Base-by-base conservation (phyloP, 805 yeast species). In the Candida koratica region DNA sequence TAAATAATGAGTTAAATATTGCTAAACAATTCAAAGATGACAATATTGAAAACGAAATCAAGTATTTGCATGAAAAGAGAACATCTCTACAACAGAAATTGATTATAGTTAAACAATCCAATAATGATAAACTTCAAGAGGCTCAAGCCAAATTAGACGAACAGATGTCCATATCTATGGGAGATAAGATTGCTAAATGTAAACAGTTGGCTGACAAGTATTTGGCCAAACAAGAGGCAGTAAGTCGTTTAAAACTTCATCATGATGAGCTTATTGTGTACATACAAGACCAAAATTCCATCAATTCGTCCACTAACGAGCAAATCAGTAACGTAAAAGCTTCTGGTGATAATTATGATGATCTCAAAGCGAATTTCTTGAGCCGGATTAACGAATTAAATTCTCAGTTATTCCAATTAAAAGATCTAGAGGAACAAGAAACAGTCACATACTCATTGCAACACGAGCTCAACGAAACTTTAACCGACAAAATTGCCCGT, bases 1-100 rank as follows among this genome's bases (percentile, higher is more conserved):
- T 66, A 24, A 51, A 56, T n/a, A 43, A 56, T 16, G 66, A 63
- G 35, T 42, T 69, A 4, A 46, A 53, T 12, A 38, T 45, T 3
- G 63, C 65, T 0, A 42, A 47, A 19, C 33, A 34, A 14, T 55
- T 43, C 30, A 43, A 49, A 11, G 61, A 58, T 41, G 53, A 52
- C 5, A 47, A 45, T 4, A 14, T 48, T 4, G 12, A 36, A 14
- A 27, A 8, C 29, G 39, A 27, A 25, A 34, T 13, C 28, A 39
- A 12, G 48, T 28, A 25, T 33, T 34, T 11, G 55, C 52, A 32
- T 34, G 49, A 6, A 36, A 38, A 12, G 25, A 35, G 5, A 32
- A 46, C 24, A 16, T 28, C 5, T 43, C 16, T 32, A 11, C 14
- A 28, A 13, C 5, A n/a, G n/a, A 13, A 38, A 12, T 23, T 38